Evolutionary conservation across 2,329 filamentous ascomycete genomes (phyloP).

Genomic region (Pseudocercospora crystallina): DNA sequence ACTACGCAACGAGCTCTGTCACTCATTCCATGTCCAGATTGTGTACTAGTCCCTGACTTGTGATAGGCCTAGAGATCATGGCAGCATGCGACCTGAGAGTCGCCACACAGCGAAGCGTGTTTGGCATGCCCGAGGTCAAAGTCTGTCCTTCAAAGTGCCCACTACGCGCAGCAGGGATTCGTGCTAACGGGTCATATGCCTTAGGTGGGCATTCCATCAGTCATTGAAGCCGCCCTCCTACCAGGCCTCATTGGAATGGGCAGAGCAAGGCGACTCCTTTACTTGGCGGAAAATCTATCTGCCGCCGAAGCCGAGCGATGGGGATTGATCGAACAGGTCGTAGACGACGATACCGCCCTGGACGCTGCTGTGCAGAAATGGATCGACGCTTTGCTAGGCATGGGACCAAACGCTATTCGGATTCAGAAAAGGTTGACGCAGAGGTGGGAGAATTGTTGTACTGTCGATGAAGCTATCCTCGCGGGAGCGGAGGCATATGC

Average conservation of each 20-base stretch:
- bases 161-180: no score
- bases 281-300: conserved; percentile 38
- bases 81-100: conserved; percentile 41
- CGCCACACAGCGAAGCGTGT: conserved; percentile 33
- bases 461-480: conserved; percentile 24
- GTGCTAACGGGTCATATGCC: no score
- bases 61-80: conserved; percentile 33
- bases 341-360: conserved; percentile 28
- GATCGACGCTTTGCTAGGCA: conserved; percentile 30
- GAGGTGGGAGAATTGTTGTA: conserved; percentile 28
- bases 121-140: conserved; percentile 43
- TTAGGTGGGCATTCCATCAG: conserved; percentile 39
- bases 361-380: conserved; percentile 37
- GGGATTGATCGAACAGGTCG: conserved; percentile 40
- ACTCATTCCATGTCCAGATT: no score
- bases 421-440: conserved; percentile 35
- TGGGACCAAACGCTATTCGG: conserved; percentile 35
- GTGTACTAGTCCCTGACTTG: conserved; percentile 32
- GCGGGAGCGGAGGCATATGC: conserved; percentile 30
- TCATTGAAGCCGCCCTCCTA: conserved; percentile 41
- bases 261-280: conserved; percentile 36
- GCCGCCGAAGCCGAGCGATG: conserved; percentile 35
- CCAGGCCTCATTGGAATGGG: conserved; percentile 41
- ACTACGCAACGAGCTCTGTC: no score
- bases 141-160: no score